Evolutionary conservation across 2,329 filamentous ascomycete species (phyloP), one percentile per base, ranked within the genome.

Genomic region (Cyphellophora attinorum): DNA sequence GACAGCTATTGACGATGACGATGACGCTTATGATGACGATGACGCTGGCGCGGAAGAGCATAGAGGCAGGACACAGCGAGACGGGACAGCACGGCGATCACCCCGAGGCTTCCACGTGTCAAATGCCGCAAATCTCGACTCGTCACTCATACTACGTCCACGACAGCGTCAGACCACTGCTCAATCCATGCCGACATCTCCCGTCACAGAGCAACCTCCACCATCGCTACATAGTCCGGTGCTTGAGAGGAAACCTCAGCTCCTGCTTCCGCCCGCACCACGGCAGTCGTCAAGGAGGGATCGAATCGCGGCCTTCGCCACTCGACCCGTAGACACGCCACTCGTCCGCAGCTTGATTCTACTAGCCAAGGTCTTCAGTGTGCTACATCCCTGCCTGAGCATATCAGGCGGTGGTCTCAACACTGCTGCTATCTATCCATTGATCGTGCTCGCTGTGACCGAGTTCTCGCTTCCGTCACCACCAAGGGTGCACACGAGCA

Each of bases 351-450:
- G 43, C 17, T 21, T 31, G 11, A 40, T 49, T 14, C 40, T 49
- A 12, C 40, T 29, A 3, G 16, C 43, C 15, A 49, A 49, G 32
- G 25, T 49, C 11, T 27, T 49, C 19, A 39, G 28, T 19, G 40
- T 42, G 2, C 25, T 49, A 11, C 46, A 49, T 18, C 46, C 46
- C 6, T 49, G 46, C 27, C 17, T 49, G 15, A 19, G 31, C 4
- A 12, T 13, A 25, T 8, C 21, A 8, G n/a, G 8, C 21, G 28
- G 29, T 5, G 47, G 45, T 6, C 38, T 48, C 21, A 45, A 49
- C 29, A 38, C 39, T 10, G n/a, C 33, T 3, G 28, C 46, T 11
- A 42, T 48, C 21, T 49, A 49, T 28, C 43, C 41, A 4, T 21
- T 46, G 16, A 43, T 49, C 13, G 32, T 17, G 5, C 16, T 42